Evolutionary conservation across 2,329 filamentous ascomycete genomes (phyloP).

Genomic region (Epicoccum sorghinum): DNA sequence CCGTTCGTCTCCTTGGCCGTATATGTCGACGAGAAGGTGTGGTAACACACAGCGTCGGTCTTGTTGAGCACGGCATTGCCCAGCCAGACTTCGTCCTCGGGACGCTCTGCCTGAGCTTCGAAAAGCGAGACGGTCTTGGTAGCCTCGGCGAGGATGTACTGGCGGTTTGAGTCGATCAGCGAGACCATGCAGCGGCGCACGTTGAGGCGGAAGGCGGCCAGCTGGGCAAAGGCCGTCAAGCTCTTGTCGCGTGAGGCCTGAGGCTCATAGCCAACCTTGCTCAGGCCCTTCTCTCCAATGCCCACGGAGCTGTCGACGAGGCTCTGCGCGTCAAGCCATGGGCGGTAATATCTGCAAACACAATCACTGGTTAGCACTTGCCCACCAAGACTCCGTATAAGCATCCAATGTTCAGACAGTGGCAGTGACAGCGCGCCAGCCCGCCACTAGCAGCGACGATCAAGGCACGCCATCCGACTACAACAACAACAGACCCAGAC

Average conservation of each 20-base stretch:
- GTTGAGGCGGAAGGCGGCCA: conserved; percentile 42
- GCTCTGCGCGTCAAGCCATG: conserved; percentile 45
- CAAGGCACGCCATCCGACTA: not conserved
- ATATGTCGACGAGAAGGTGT: conserved; percentile 36
- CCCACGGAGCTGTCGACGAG: conserved; percentile 35
- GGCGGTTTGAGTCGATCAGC: conserved; percentile 44
- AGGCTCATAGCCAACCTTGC: conserved; percentile 30
- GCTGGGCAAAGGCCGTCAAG: conserved; percentile 46
- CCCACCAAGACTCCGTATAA: too few species aligned
- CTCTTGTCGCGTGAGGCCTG: conserved; percentile 33
- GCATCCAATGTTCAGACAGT: too few species aligned
- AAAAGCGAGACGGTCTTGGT: conserved; percentile 45
- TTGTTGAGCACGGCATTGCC: conserved; percentile 40
- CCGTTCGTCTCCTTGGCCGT: conserved; percentile 28
- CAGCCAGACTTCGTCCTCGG: conserved; percentile 38
- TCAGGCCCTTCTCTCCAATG: conserved; percentile 32
- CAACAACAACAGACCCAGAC: too few species aligned
- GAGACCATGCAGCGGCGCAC: conserved; percentile 45
- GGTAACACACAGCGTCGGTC: conserved; percentile 37
- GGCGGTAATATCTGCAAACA: conserved; percentile 41
- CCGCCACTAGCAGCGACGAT: not conserved
- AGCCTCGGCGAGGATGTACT: conserved; percentile 50
- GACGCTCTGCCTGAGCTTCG: conserved; percentile 26
- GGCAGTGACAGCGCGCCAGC: not conserved
- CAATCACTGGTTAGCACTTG: conserved; percentile 1